Percentiles rank a stretch among this genome's conserved stretches.
Evolutionary conservation across 139 green algal genomes (phyloP).

Genomic region (Astrephomene gubernaculifera): DNA sequence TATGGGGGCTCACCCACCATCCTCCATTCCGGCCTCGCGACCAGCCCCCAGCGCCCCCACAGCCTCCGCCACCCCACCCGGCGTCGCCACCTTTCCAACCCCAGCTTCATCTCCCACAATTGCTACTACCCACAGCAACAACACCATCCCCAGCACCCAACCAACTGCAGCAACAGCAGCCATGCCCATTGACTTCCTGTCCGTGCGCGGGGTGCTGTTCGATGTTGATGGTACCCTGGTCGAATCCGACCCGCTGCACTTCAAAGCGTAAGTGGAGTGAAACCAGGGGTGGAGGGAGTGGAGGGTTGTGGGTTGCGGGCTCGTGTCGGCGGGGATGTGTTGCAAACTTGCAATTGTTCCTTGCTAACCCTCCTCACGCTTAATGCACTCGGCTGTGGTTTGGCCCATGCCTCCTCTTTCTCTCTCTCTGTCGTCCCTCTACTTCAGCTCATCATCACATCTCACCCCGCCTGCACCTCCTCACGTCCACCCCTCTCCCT

Average conservation of each 20-base stretch:
- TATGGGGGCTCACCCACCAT: neutral
- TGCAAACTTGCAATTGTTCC: no score
- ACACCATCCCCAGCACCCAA: no score
- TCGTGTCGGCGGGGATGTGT: neutral
- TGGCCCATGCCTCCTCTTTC: no score
- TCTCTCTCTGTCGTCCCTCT: no score
- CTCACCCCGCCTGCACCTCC: no score
- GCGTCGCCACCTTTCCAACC: neutral
- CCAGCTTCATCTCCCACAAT: no score
- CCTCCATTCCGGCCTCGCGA: neutral
- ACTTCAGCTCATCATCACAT: no score
- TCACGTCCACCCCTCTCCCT: no score
- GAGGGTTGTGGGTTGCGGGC: neutral
- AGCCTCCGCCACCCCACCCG: neutral
- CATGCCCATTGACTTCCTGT: constrained; percentile 1
- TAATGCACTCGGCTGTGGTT: no score
- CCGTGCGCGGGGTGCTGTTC: constrained; percentile 57
- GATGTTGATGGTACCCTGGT: constrained; percentile 79
- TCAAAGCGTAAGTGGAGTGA: constrained; percentile 60
- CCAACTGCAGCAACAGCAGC: no score
- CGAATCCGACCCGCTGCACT: constrained; percentile 79
- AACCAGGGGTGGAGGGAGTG: neutral
- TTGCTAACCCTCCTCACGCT: no score
- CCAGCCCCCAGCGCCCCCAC: neutral
- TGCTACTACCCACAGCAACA: no score